Base-by-base conservation (phyloP, 176 grass and related monocot genomes). In the Melocanna baccifera region DNA sequence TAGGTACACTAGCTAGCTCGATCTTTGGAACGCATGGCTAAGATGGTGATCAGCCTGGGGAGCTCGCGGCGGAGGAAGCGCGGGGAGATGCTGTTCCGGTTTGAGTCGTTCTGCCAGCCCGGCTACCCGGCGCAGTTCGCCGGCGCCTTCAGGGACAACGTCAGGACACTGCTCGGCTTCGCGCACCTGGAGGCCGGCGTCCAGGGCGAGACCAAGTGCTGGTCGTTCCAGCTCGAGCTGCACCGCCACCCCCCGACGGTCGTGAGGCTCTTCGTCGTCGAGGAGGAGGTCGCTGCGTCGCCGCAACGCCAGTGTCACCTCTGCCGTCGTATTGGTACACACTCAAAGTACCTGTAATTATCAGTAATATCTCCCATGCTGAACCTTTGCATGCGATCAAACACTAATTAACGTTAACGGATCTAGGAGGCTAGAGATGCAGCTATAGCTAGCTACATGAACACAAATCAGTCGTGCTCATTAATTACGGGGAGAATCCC, bases 181-280 rank as follows among this genome's bases (percentile, higher is more conserved):
- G 89, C 87, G 32, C 81, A 88, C 57, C 73, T 79, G 18, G 96
- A 98, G 93, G 88, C 83, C 67, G 80, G 81, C 70, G 91, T 25
- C n/a, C 90, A 89, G 61, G 91, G 87, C 1, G 89, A 90, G 65
- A 75, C 86, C 84, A 84, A 76, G 78, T 92, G 88, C 79, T 93
- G 89, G 88, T 96, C 89, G 28, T 98, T 98, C 89, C 91, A 94
- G 75, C 85, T 94, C 11, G 87, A 95, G 88, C 87, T 94, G 50
- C 88, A 85, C 74, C 89, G 73, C 77, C 93, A 94, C 83, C 91
- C 91, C 12, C 92, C 84, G 0, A 89, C 88, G 52, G 80, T 88
- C 41, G 74, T 93, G 41, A 84, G 86, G 84, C 66, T 94, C 83
- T 88, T 98, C 71, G 73, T 98, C 45, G 83, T 96, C 34, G 93